phyloP scores from a whole-genome alignment of 805 yeast genomes.

The Ascoidea rubescens region DNA sequence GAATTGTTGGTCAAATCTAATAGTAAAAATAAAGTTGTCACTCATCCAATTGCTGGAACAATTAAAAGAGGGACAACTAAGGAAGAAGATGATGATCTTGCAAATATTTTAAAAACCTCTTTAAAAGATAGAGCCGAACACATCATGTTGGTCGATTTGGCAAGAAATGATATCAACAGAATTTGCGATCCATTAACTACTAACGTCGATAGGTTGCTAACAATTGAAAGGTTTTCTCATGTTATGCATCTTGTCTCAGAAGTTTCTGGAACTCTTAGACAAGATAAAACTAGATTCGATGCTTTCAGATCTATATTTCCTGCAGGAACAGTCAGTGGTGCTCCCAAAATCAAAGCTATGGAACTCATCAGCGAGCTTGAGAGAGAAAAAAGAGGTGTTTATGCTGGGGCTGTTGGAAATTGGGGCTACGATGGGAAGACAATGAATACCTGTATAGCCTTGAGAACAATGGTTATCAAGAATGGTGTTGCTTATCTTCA shows the following conservation, averaged over 20 bases:
- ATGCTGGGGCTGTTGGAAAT: constrained; percentile 98
- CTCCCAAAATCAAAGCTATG: constrained; percentile 97
- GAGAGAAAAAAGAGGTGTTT: constrained; percentile 85
- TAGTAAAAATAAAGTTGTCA: constrained; percentile 53
- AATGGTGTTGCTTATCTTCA: constrained; percentile 85
- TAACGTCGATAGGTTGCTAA: constrained; percentile 74
- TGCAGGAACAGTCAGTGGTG: constrained; percentile 98
- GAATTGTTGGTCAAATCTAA: constrained; percentile 83
- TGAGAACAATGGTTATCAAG: constrained; percentile 92
- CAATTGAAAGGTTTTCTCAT: constrained; percentile 89
- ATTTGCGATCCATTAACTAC: constrained; percentile 83
- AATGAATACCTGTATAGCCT: constrained; percentile 96
- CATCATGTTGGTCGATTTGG: constrained; percentile 95
- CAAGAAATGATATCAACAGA: constrained; percentile 90
- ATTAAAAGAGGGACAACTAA: constrained; percentile 79
- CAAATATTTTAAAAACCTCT: constrained; percentile 57
- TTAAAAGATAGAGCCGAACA: constrained; percentile 95
- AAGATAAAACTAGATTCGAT: constrained; percentile 81
- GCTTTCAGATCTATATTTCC: constrained; percentile 98
- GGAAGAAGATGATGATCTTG: constrained; percentile 83
- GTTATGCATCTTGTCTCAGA: constrained; percentile 95
- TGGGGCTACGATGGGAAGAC: constrained; percentile 93
- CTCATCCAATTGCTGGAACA: constrained; percentile 98
- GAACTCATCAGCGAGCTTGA: constrained; percentile 84
- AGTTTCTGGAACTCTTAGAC: constrained; percentile 81